Evolutionary conservation across 768 basidiomycete genomes (phyloP), one percentile per base, ranked within the genome.

Genomic region (Lentinula raphanica): DNA sequence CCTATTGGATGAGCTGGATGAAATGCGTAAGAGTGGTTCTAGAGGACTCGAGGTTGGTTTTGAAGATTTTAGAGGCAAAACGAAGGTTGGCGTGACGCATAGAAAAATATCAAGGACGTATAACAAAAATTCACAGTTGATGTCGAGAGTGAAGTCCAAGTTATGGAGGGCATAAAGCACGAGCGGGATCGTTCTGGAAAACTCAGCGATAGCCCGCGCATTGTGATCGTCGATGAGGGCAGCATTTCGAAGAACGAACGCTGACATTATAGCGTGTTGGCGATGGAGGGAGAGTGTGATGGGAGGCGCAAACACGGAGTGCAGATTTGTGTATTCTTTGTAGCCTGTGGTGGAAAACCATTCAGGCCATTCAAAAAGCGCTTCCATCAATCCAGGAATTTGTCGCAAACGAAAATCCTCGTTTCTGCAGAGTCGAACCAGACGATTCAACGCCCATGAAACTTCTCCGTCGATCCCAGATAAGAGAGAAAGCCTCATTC

Each of bases 401-500:
- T 77, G 75, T 38, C 77, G 79, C 58, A 98, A 79, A 57, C 82
- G 68, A 70, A 96, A 92, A 53, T 84, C 76, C 51, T 94, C 92
- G 64, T 90, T 88, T 63, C 81, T 80, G 63, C 85, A 87, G n/a
- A 92, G 77, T 19, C 90, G 83, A 60, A 88, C 85, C 9, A 98
- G 80, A 49, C 90, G 86, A 64, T 93, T 88, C 38, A 99, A 81
- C 19, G 94, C 91, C 90, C 93, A 98, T 57, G 85, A 84, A 57
- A 94, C 79, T 66, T 98, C 96, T 7, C 82, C 71, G 54, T 85
- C 79, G 48, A 98, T 87, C 4, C 86, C 88, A 13, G 92, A 98
- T 25, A 86, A 83, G 40, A 98, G 73, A 2, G 94, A 87, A 15
- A 99, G 83, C n/a, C 93, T 77, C 84, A 98, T 92, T 40, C 95